A percentile compares a stretch with the other conserved stretches of the same genome.
These are phyloP conservation scores for Pyricularia grisea DNA, from an alignment of 2,329 filamentous ascomycete species.

Conservation along the genomic window DNA sequence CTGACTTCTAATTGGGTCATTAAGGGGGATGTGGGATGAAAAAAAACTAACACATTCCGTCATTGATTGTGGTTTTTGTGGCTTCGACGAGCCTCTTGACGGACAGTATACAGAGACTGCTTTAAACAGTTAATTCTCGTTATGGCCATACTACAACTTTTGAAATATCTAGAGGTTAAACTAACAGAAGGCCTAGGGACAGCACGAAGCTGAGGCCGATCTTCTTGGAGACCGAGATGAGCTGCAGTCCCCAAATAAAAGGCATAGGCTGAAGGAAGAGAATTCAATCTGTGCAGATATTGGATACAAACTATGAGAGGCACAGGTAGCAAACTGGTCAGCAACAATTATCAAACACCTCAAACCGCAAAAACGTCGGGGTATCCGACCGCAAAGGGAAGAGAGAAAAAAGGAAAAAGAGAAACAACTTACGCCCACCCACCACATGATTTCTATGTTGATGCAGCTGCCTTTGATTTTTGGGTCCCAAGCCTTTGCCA, in stretches of 20 bases:
- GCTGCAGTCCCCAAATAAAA: constrained; percentile 8
- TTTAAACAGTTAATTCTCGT: background rate
- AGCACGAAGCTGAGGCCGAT: constrained; percentile 8
- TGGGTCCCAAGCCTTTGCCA: constrained; percentile 5
- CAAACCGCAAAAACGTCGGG: too few relatives aligned
- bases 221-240: constrained; percentile 5
- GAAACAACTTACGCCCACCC: constrained; percentile 1
- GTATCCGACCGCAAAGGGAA: background rate
- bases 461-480: constrained; percentile 2
- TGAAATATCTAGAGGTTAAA: background rate
- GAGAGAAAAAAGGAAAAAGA: too few relatives aligned
- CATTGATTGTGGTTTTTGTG: background rate
- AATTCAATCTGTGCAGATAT: constrained; percentile 7
- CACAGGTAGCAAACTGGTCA: too few relatives aligned
- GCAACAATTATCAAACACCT: too few relatives aligned
- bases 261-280: constrained; percentile 10
- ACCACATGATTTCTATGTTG: constrained; percentile 2
- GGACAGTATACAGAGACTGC: background rate
- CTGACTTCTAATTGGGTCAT: background rate
- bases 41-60: background rate
- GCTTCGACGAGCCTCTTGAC: background rate
- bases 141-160: background rate
- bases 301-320: constrained; percentile 7
- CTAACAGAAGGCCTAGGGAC: constrained; percentile 6
- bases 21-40: background rate